phyloP scores from a whole-genome alignment of 139 green algal species.

The Chlamydomonas sp. region DNA sequence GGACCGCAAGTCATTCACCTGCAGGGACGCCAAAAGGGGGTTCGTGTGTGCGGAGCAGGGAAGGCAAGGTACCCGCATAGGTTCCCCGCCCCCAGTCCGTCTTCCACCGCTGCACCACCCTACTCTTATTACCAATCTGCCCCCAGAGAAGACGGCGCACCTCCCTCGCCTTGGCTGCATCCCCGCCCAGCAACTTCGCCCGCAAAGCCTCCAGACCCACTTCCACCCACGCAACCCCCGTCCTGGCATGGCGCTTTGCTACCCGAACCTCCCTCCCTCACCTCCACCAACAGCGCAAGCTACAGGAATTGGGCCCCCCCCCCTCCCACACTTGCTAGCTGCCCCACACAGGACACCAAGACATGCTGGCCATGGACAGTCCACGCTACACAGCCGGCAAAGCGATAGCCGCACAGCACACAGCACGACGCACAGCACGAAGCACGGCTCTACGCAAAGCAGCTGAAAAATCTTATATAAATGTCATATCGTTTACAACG shows the following conservation, averaged over 20 bases:
- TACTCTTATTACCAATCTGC: not conserved
- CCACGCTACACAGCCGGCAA: not conserved
- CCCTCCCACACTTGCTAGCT: too few species aligned
- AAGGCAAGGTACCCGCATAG: not conserved
- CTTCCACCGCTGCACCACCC: not conserved
- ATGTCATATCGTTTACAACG: not conserved
- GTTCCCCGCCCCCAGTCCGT: not conserved
- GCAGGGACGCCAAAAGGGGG: not conserved
- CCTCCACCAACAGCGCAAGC: too few species aligned
- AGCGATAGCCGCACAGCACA: not conserved
- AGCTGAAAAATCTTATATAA: too few species aligned
- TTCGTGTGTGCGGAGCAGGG: not conserved
- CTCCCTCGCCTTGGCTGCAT: not conserved
- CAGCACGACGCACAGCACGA: not conserved
- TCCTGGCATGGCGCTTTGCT: too few species aligned
- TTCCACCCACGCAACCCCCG: too few species aligned
- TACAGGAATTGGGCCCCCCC: too few species aligned
- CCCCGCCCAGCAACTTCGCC: not conserved
- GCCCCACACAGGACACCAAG: too few species aligned
- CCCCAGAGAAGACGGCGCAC: not conserved
- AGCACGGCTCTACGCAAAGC: not conserved
- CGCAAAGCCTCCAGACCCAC: too few species aligned
- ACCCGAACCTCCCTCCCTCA: too few species aligned
- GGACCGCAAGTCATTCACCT: conserved; percentile 47
- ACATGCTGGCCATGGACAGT: not conserved